Base-by-base conservation (phyloP, 192 early-diverging fungal genomes). In the Backusella sp. region DNA sequence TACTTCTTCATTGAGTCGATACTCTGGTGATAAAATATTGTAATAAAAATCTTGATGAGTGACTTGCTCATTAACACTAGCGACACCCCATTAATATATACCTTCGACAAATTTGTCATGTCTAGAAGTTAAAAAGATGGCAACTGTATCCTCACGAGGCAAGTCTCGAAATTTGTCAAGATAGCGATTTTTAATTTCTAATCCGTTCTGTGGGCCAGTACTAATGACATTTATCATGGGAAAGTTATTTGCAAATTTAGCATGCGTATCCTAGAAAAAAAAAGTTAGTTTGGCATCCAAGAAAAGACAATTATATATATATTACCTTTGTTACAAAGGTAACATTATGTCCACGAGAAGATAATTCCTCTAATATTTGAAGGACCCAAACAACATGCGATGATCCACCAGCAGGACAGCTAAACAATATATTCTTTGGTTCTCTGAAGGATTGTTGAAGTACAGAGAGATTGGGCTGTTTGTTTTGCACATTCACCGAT, bases 311-410 rank as follows among this genome's bases (percentile, higher is more conserved):
- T 19, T n/a, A 15, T 3, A 32, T 44, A n/a, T 44, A n/a, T 30
- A 17, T 26, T 62, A 76, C 75, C 41, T 37, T 66, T 46, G 73
- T 46, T 15, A 70, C 7, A 66, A 75, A 79, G 5, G 68, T 75
- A 21, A 72, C 69, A 49, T 72, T 73, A 69, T 79, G 78, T 23
- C 78, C 78, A 49, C 59, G 5, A 15, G 35, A 14, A 3, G 46
- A 66, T 4, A 79, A 37, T 21, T 75, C 68, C 35, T 79, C 42
- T 26, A 70, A 26, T 37, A 79, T 79, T 1, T 59, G 39, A 1
- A 79, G 68, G 1, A 79, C 78, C 78, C 78, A 79, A 30, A 69
- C 53, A 2, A 37, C 68, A 39, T 79, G 73, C 1, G 78, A 75
- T 30, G 78, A 75, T 14, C 73, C 78, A 19, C 73, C 73, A 17